phyloP scores from a whole-genome alignment of 2,329 filamentous ascomycete species.

The Mycosphaerella arachidis region DNA sequence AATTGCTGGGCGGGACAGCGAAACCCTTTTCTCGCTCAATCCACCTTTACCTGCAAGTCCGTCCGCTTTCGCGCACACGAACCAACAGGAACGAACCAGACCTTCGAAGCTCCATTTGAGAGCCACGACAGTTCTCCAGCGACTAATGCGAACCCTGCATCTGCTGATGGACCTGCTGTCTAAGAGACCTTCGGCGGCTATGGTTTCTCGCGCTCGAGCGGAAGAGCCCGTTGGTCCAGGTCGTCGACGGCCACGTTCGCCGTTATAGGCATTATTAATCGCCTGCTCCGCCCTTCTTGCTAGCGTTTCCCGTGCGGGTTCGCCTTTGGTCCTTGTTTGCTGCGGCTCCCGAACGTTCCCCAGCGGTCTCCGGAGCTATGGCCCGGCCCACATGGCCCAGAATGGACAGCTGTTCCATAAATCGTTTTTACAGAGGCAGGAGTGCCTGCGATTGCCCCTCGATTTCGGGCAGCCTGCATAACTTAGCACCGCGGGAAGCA shows the following conservation, averaged over 20 bases:
- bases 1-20: not conserved
- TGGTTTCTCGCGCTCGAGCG: not conserved
- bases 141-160: not conserved
- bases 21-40: not conserved
- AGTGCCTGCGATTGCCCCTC: not conserved
- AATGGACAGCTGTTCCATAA: not conserved
- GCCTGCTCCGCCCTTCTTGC: not conserved
- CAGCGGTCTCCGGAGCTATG: slow-evolving; percentile 14
- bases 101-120: not conserved
- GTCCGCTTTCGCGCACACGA: not conserved
- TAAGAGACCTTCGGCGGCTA: not conserved
- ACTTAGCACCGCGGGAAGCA: not conserved
- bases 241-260: not conserved
- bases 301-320: not conserved
- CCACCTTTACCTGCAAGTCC: not conserved
- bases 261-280: not conserved
- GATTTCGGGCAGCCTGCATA: not conserved
- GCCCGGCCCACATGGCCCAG: not conserved
- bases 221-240: not conserved
- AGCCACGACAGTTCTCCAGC: not conserved
- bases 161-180: not conserved
- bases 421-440: not conserved
- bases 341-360: slow-evolving; percentile 5
- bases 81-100: too few relatives aligned
- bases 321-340: not conserved